Conservation (phyloP, 1,284 basidiomycete genomes). For the Stygiomarasmius scandens region DNA sequence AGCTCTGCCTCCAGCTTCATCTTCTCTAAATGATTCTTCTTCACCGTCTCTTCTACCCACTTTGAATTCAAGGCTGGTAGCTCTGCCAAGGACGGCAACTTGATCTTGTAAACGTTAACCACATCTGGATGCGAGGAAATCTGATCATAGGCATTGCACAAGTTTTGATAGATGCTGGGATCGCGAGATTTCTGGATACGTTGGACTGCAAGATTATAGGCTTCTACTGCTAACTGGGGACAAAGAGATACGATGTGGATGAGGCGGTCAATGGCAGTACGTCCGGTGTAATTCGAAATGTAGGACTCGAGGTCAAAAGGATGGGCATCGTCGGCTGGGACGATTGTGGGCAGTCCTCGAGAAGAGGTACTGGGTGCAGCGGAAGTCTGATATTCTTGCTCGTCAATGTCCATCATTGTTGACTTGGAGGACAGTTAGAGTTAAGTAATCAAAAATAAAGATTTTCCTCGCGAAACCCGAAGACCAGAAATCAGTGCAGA, state of each 20-base stretch:
- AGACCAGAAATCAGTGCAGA: no score
- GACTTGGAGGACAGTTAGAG: background rate
- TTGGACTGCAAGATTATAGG: conserved; percentile 63
- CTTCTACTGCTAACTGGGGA: conserved; percentile 69
- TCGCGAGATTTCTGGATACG: conserved; percentile 67
- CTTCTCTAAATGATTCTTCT: conserved; percentile 65
- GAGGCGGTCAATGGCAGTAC: conserved; percentile 70
- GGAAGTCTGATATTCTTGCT: conserved; percentile 6
- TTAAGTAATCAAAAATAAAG: no score
- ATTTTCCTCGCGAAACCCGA: no score
- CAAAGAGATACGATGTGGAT: conserved; percentile 64
- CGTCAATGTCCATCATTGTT: conserved; percentile 16
- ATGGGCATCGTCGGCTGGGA: conserved; percentile 19
- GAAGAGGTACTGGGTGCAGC: background rate
- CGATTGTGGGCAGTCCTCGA: background rate
- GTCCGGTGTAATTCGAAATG: conserved; percentile 46
- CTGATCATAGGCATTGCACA: conserved; percentile 61
- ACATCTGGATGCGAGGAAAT: conserved; percentile 41
- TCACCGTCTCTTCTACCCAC: conserved; percentile 69
- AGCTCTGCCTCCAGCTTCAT: conserved; percentile 85
- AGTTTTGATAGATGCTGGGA: conserved; percentile 56
- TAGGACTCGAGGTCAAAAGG: conserved; percentile 26
- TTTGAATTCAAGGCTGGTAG: conserved; percentile 52
- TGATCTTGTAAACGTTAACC: conserved; percentile 3
- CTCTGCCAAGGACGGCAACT: conserved; percentile 49